Percentiles rank a stretch among this genome's conserved stretches.
These are phyloP conservation scores for Bisporella sp. DNA, from an alignment of 2,329 filamentous ascomycete species.

Conservation along the genomic window DNA sequence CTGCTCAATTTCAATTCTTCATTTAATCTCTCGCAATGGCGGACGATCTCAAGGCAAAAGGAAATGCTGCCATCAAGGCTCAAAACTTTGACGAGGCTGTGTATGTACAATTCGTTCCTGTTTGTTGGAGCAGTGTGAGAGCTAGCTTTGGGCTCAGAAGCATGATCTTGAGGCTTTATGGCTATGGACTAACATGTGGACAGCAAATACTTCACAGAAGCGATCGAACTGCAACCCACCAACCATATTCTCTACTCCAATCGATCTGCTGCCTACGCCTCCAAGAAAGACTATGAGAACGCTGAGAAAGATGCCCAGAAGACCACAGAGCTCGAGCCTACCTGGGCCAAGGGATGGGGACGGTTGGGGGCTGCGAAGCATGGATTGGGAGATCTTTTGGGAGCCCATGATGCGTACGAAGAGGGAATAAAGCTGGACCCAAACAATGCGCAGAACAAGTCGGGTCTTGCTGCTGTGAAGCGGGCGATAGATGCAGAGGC, in stretches of 20 bases:
- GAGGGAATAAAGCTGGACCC: slow-evolving; percentile 91
- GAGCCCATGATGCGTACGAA: slow-evolving; percentile 84
- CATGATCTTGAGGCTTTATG: background rate
- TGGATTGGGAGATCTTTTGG: slow-evolving; percentile 77
- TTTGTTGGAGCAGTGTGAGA: background rate
- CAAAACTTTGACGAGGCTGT: slow-evolving; percentile 96
- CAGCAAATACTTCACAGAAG: slow-evolving; percentile 90
- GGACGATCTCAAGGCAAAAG: slow-evolving; percentile 87
- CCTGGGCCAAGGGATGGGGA: slow-evolving; percentile 96
- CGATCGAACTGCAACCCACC: slow-evolving; percentile 76
- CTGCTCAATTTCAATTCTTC: too few species aligned
- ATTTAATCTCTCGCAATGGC: slow-evolving; percentile 29
- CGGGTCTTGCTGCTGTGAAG: slow-evolving; percentile 75
- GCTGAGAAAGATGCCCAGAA: slow-evolving; percentile 88
- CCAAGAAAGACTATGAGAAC: slow-evolving; percentile 78
- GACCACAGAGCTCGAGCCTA: slow-evolving; percentile 89
- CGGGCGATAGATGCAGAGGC: slow-evolving; percentile 80
- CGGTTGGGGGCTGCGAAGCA: slow-evolving; percentile 89
- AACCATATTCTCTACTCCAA: slow-evolving; percentile 99
- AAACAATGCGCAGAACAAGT: slow-evolving; percentile 87
- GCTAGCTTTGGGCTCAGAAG: background rate
- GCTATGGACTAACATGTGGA: slow-evolving; percentile 8
- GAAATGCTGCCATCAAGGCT: slow-evolving; percentile 96
- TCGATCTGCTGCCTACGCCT: slow-evolving; percentile 80
- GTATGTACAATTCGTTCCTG: slow-evolving; percentile 50